Evolutionary conservation across 495 filamentous ascomycete species (phyloP).

Genomic region (Penicillium egyptiacum): DNA sequence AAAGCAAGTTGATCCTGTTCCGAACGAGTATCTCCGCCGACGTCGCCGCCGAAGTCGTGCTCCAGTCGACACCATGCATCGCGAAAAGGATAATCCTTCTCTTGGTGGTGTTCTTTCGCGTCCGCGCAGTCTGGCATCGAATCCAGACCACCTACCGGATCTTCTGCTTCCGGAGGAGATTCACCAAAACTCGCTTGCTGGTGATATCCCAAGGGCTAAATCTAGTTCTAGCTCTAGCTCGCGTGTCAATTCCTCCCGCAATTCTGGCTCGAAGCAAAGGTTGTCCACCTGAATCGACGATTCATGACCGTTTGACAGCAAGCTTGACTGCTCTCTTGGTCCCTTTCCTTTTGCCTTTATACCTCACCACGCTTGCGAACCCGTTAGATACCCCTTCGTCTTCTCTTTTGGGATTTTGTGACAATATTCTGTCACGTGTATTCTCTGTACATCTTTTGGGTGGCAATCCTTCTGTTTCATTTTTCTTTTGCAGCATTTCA

Average conservation of each 20-base stretch:
- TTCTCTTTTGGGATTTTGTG: neutral
- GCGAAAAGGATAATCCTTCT: constrained; percentile 39
- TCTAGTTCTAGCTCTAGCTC: neutral
- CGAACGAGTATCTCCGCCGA: constrained; percentile 46
- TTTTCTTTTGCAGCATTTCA: constrained; percentile 8
- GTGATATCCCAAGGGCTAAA: neutral
- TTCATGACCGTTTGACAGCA: neutral
- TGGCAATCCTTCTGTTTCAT: neutral
- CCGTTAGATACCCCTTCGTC: constrained; percentile 4
- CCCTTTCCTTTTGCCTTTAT: neutral
- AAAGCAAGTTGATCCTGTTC: constrained; percentile 60
- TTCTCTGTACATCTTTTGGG: neutral
- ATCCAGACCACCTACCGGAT: constrained; percentile 33
- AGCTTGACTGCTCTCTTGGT: neutral
- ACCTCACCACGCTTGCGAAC: neutral
- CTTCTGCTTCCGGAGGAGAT: constrained; percentile 26
- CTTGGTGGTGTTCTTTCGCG: constrained; percentile 40
- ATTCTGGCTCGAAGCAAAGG: neutral
- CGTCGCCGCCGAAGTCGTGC: constrained; percentile 29
- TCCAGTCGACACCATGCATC: constrained; percentile 20
- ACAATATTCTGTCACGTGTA: neutral
- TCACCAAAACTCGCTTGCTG: constrained; percentile 2
- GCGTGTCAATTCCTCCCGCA: neutral
- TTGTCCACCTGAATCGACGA: neutral
- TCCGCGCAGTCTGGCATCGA: constrained; percentile 38